Evolutionary conservation across 345 rosid genomes (phyloP).

Genomic region (Excoecaria agallocha): DNA sequence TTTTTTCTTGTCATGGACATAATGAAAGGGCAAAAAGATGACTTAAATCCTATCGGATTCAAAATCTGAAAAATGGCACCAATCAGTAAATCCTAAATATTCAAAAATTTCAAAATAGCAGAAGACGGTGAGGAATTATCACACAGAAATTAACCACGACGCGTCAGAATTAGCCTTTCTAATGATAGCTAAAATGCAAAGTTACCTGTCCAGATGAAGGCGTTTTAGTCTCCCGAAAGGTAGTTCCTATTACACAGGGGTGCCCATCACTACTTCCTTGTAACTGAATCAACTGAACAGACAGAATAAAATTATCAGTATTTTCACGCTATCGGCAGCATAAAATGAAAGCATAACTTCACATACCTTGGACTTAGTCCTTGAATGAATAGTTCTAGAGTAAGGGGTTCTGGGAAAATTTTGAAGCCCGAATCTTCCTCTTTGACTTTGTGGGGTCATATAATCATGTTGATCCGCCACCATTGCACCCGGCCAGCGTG

Average conservation of each 20-base stretch:
- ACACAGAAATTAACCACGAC: not conserved
- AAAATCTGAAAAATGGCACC: not conserved
- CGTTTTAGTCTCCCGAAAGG: conserved; percentile 47
- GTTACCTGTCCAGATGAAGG: conserved; percentile 58
- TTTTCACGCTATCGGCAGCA: conserved; percentile 4
- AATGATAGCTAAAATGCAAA: conserved; percentile 12
- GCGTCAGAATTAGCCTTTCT: not conserved
- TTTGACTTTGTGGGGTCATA: conserved; percentile 67
- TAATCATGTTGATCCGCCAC: conserved; percentile 52
- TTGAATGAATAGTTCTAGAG: conserved; percentile 62
- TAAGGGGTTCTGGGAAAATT: conserved; percentile 77
- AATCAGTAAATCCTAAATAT: no score
- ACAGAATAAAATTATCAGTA: conserved; percentile 20
- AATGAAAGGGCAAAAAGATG: not conserved
- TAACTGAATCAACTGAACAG: conserved; percentile 42
- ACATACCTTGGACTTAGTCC: conserved; percentile 69
- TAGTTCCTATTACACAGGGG: conserved; percentile 37
- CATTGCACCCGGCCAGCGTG: conserved; percentile 89
- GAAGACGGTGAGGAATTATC: not conserved
- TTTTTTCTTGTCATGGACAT: not conserved
- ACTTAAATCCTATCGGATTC: not conserved
- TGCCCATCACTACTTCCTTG: conserved; percentile 43
- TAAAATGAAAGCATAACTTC: conserved; percentile 15
- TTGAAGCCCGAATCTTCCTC: conserved; percentile 55
- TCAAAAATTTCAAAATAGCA: not conserved